Evolutionary conservation across 257 asterid species (phyloP).

Genomic region (Nicotiana undulata): DNA sequence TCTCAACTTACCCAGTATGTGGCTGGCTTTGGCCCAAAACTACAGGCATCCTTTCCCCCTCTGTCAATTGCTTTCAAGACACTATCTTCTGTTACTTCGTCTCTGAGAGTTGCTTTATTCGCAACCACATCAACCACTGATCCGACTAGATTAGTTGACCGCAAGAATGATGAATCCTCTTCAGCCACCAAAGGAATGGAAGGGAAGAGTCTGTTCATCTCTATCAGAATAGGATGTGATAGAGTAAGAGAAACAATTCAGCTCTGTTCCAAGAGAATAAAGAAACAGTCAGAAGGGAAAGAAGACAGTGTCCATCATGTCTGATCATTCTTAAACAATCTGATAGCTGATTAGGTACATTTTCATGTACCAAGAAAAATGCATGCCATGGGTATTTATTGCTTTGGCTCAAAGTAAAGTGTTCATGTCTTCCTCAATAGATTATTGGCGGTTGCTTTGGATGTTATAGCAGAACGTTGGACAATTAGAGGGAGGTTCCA

Average conservation of each 20-base stretch:
- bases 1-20: conserved; percentile 75
- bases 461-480: neutral
- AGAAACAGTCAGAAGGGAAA: conserved; percentile 5
- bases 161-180: conserved; percentile 81
- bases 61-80: conserved; percentile 77
- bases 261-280: neutral
- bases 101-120: conserved; percentile 34
- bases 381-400: neutral
- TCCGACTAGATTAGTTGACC: conserved; percentile 59
- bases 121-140: conserved; percentile 58
- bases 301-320: neutral
- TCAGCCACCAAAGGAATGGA: conserved; percentile 90
- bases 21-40: conserved; percentile 60
- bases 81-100: conserved; percentile 35
- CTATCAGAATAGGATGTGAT: conserved; percentile 26
- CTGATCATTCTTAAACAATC: neutral
- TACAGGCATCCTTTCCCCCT: conserved; percentile 75
- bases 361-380: neutral
- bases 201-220: conserved; percentile 68
- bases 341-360: neutral
- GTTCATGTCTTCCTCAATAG: neutral
- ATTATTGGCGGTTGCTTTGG: neutral
- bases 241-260: neutral
- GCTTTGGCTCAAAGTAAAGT: neutral
- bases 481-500: neutral